Evolutionary conservation across 1,139 yeast genomes (phyloP).

Genomic region (Meyerozyma elateridarum): DNA sequence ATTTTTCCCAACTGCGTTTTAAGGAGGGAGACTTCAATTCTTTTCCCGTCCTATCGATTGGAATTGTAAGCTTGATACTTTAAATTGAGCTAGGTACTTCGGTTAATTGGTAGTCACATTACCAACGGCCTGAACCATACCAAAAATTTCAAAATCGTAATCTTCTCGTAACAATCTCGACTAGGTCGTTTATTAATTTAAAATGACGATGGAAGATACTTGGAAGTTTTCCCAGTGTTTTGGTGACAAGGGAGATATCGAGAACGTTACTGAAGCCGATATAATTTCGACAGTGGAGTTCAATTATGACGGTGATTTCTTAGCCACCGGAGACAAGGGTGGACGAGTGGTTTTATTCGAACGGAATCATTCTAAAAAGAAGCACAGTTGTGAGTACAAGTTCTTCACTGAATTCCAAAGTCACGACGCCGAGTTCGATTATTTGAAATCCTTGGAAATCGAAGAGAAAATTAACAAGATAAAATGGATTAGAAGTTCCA

Average conservation of each 20-base stretch:
- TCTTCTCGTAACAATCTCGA: neutral
- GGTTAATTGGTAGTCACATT: too few relatives aligned
- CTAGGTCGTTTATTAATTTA: neutral
- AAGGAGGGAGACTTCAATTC: too few relatives aligned
- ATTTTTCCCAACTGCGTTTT: too few relatives aligned
- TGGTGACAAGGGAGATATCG: conserved; percentile 97
- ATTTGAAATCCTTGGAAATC: conserved; percentile 89
- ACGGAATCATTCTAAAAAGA: conserved; percentile 72
- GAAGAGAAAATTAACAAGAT: conserved; percentile 98
- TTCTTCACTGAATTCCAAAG: conserved; percentile 96
- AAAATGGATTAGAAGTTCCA: conserved; percentile 89
- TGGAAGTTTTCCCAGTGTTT: conserved; percentile 88
- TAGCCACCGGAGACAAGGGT: conserved; percentile 98
- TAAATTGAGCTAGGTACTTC: too few relatives aligned
- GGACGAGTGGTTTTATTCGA: conserved; percentile 96
- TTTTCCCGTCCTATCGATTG: too few relatives aligned
- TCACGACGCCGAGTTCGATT: conserved; percentile 98
- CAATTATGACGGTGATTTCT: conserved; percentile 88
- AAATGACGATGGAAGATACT: conserved; percentile 25
- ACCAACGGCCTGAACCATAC: too few relatives aligned
- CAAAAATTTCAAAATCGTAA: too few relatives aligned
- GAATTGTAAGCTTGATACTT: too few relatives aligned
- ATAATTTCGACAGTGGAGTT: conserved; percentile 96
- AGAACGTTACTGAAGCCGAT: conserved; percentile 94
- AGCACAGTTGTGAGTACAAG: conserved; percentile 76